Percentiles rank a stretch among this genome's conserved stretches.
These are phyloP conservation scores for Physcomitrellopsis africana DNA, from an alignment of 225 moss, liverwort and hornwort species.

Conservation along the genomic window DNA sequence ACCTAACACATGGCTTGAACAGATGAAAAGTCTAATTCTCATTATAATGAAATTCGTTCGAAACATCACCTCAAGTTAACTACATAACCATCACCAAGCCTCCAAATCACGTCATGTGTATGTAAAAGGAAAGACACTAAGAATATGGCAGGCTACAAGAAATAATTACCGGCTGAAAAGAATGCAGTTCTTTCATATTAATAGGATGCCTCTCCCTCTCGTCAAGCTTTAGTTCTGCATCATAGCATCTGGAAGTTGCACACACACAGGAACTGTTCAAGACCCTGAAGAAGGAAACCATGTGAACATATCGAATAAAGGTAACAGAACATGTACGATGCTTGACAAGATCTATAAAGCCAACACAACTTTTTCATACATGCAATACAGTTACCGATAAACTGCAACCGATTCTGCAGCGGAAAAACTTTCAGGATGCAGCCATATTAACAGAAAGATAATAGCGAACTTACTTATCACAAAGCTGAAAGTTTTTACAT, in stretches of 20 bases:
- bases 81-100: slow-evolving; percentile 7
- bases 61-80: background rate
- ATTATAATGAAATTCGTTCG: background rate
- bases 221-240: slow-evolving; percentile 75
- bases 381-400: background rate
- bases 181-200: slow-evolving; percentile 67
- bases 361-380: slow-evolving; percentile 7
- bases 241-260: slow-evolving; percentile 70
- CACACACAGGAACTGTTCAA: slow-evolving; percentile 14
- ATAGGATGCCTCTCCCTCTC: slow-evolving; percentile 87
- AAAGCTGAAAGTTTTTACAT: slow-evolving; percentile 91
- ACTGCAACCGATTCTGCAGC: background rate
- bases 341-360: slow-evolving; percentile 11
- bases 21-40: background rate
- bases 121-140: background rate
- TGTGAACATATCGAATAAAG: background rate
- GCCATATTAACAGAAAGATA: slow-evolving; percentile 7
- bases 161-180: slow-evolving; percentile 49
- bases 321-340: background rate
- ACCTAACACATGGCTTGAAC: background rate
- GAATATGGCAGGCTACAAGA: slow-evolving; percentile 2
- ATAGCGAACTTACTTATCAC: slow-evolving; percentile 69
- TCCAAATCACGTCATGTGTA: background rate
- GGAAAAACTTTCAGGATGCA: background rate
- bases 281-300: background rate